Evolutionary conservation across 2,329 filamentous ascomycete genomes (phyloP).

Genomic region (Myrmaecium sp.): DNA sequence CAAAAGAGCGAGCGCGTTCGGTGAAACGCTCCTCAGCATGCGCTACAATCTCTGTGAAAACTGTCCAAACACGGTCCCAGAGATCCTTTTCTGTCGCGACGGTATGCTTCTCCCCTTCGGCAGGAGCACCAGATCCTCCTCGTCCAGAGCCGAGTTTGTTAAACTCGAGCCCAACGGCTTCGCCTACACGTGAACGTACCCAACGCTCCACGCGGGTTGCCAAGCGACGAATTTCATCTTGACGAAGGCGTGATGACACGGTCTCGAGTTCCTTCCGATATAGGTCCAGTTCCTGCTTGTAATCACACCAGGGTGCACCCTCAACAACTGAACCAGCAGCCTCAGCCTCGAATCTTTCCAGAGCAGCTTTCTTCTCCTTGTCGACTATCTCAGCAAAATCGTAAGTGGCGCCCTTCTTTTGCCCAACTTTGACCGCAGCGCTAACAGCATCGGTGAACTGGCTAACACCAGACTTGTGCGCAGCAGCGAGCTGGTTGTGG

Average conservation of each 20-base stretch:
- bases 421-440: slow-evolving; percentile 73
- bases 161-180: slow-evolving; percentile 84
- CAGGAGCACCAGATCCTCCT: slow-evolving; percentile 65
- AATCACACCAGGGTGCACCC: slow-evolving; percentile 75
- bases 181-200: slow-evolving; percentile 74
- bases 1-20: slow-evolving; percentile 80
- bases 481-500: slow-evolving; percentile 70
- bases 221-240: slow-evolving; percentile 89
- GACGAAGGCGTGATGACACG: slow-evolving; percentile 66
- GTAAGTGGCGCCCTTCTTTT: slow-evolving; percentile 79
- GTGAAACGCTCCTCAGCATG: slow-evolving; percentile 77
- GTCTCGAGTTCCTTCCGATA: slow-evolving; percentile 87
- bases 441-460: slow-evolving; percentile 79
- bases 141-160: slow-evolving; percentile 86
- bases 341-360: slow-evolving; percentile 60
- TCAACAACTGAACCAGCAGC: slow-evolving; percentile 59
- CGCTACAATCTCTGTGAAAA: slow-evolving; percentile 66
- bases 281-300: slow-evolving; percentile 58
- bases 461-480: slow-evolving; percentile 73
- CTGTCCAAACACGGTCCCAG: slow-evolving; percentile 88
- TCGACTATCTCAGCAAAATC: slow-evolving; percentile 92
- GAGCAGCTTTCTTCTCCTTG: slow-evolving; percentile 58
- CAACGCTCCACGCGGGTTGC: slow-evolving; percentile 84
- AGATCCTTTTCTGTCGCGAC: slow-evolving; percentile 60
- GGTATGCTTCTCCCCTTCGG: slow-evolving; percentile 49